Percentiles rank a stretch among this genome's conserved stretches.
phyloP scores from a whole-genome alignment of 1,284 basidiomycete genomes.

The Vanrija sp. region DNA sequence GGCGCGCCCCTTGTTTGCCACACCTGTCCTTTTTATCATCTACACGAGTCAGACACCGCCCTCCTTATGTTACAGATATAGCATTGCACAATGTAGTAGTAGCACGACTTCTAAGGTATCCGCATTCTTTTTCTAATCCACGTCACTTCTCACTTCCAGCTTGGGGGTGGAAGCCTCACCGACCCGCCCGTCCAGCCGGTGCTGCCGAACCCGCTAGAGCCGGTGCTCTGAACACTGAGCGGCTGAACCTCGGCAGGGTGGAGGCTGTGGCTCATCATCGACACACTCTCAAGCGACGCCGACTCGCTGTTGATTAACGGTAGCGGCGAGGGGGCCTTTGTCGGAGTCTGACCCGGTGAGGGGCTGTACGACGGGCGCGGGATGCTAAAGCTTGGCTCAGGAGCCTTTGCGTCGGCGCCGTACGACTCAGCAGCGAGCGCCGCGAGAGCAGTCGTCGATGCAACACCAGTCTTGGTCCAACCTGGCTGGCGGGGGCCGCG shows the following conservation, averaged over 20 bases:
- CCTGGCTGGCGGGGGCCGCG: slow-evolving; percentile 3
- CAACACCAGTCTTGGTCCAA: not conserved
- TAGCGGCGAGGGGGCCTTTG: not conserved
- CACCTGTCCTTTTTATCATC: no score
- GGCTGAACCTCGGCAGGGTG: no score
- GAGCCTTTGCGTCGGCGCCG: not conserved
- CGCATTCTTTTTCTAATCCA: not conserved
- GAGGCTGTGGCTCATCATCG: not conserved
- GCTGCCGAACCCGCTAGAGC: slow-evolving; percentile 6
- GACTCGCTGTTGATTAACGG: not conserved
- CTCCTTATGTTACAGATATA: no score
- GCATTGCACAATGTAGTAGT: not conserved
- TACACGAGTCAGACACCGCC: no score
- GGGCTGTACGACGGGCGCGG: no score
- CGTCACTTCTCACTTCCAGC: not conserved
- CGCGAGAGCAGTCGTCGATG: not conserved
- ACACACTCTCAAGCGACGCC: not conserved
- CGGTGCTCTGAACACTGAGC: not conserved
- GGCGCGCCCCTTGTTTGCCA: no score
- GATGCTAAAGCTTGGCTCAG: no score
- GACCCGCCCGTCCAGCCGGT: slow-evolving; percentile 3
- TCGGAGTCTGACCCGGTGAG: not conserved
- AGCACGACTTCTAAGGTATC: not conserved
- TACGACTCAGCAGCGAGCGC: not conserved
- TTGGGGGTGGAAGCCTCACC: slow-evolving; percentile 1